These are phyloP conservation scores for Globisporangium sylvaticum DNA, from an alignment of 352 stramenopile genomes.

Conservation along the genomic window DNA sequence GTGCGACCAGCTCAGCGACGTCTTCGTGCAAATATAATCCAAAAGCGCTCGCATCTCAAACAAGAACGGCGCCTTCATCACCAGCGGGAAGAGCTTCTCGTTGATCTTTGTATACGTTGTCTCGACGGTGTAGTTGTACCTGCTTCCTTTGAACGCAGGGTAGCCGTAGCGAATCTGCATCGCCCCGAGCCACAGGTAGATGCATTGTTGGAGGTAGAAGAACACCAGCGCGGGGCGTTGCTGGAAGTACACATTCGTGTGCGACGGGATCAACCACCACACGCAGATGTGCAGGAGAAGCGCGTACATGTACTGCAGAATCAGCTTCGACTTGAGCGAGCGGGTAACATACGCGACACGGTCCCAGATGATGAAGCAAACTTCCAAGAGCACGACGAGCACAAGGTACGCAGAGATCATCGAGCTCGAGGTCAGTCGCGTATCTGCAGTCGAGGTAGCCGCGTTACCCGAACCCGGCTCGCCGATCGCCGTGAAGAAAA, in stretches of 20 bases:
- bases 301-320: slow-evolving; percentile 74
- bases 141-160: slow-evolving; percentile 73
- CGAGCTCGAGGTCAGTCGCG: slow-evolving; percentile 57
- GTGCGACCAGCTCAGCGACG: slow-evolving; percentile 72
- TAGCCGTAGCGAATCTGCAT: slow-evolving; percentile 87
- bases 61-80: slow-evolving; percentile 81
- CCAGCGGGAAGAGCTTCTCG: slow-evolving; percentile 67
- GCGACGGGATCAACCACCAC: slow-evolving; percentile 70
- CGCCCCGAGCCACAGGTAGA: slow-evolving; percentile 71
- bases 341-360: slow-evolving; percentile 75
- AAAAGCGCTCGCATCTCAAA: slow-evolving; percentile 86
- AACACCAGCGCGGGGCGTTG: slow-evolving; percentile 57
- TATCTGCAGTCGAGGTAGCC: slow-evolving; percentile 35
- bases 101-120: slow-evolving; percentile 43
- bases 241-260: slow-evolving; percentile 82
- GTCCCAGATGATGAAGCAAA: slow-evolving; percentile 85
- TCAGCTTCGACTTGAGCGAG: slow-evolving; percentile 70
- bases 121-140: slow-evolving; percentile 66
- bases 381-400: slow-evolving; percentile 72
- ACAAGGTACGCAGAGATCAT: slow-evolving; percentile 86
- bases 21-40: slow-evolving; percentile 86
- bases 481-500: slow-evolving; percentile 76
- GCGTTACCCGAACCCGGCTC: slow-evolving; percentile 42
- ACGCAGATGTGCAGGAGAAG: slow-evolving; percentile 66
- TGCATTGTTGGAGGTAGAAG: slow-evolving; percentile 81